Evolutionary conservation across 176 grass and related monocot species (phyloP).

Genomic region (Carex myosuroides): DNA sequence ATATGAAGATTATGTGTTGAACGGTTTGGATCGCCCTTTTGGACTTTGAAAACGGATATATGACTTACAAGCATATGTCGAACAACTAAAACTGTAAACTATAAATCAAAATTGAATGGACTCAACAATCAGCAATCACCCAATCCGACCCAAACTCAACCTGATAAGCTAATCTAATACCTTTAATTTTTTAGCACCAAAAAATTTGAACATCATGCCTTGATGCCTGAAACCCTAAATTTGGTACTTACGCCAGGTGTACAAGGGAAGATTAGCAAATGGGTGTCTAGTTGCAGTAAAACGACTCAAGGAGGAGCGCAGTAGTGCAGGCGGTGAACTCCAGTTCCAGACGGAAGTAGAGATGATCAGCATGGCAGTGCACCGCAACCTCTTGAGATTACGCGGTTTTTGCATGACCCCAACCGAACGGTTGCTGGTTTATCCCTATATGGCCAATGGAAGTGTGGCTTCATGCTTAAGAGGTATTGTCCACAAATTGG

Average conservation of each 20-base stretch:
- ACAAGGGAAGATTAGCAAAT: slow-evolving; percentile 62
- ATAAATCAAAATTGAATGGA: background rate
- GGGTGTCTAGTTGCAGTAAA: slow-evolving; percentile 73
- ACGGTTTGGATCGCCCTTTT: too few species aligned
- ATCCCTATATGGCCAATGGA: slow-evolving; percentile 70
- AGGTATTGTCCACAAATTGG: slow-evolving; percentile 19
- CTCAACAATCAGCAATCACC: background rate
- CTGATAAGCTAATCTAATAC: background rate
- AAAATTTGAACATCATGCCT: background rate
- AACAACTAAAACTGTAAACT: background rate
- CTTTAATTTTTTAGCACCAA: background rate
- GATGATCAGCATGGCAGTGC: slow-evolving; percentile 86
- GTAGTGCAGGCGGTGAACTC: slow-evolving; percentile 63
- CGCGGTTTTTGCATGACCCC: slow-evolving; percentile 87
- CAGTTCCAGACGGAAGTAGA: slow-evolving; percentile 82
- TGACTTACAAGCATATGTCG: too few species aligned
- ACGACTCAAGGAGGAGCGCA: slow-evolving; percentile 67
- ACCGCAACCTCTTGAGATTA: slow-evolving; percentile 58
- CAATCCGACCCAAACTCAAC: background rate
- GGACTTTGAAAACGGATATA: too few species aligned
- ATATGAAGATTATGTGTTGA: too few species aligned
- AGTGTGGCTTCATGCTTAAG: slow-evolving; percentile 72
- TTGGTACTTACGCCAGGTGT: slow-evolving; percentile 24
- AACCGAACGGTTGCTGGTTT: slow-evolving; percentile 65
- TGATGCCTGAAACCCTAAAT: background rate